Evolutionary conservation across 257 asterid genomes (phyloP), one percentile per base, ranked within the genome.

Genomic region (Primulina tabacum): DNA sequence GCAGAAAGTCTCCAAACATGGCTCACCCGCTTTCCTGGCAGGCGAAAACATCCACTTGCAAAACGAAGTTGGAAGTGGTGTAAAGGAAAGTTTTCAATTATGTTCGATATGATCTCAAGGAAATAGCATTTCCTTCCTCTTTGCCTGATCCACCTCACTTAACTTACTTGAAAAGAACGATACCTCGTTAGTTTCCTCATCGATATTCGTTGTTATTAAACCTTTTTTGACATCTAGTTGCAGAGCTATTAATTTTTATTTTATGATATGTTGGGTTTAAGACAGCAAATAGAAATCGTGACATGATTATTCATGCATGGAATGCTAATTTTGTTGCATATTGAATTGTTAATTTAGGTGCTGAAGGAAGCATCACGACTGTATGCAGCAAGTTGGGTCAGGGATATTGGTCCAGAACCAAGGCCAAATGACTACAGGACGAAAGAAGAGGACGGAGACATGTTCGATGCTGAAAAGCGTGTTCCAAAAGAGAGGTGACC

Each of bases 331-430:
- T 1, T 17, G 17, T 77, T 55, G 14, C 29, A 7, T 77, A 70
- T 59, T 28, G 18, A 28, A 67, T 56, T 62, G 32, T 56, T 67
- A 17, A 59, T 0, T 65, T 77, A 92, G 98, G 88, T 89, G 73
- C 71, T 94, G 80, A 91, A 91, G 85, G 90, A 89, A 84, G 95
- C 97, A 8, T 83, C 85, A 56, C 81, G 95, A 69, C 87, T 89
- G 7, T 91, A 94, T 72, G 87, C 73, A n/a, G 97, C 92, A 33
- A 91, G 97, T 78, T 91, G 97, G 99, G 92, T 86, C 21, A 81
- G 99, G 80, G 97, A 91, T 67, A 91, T 91, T 60, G 97, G 97
- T 72, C 97, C 97, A 11, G 97, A 91, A 47, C 94, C 91, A 69
- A 84, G 96, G 69, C 99, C 99, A 50, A 68, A 78, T 75, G 87